Conservation (phyloP, 306 rosid genomes). For the Quercus aquifolioides region DNA sequence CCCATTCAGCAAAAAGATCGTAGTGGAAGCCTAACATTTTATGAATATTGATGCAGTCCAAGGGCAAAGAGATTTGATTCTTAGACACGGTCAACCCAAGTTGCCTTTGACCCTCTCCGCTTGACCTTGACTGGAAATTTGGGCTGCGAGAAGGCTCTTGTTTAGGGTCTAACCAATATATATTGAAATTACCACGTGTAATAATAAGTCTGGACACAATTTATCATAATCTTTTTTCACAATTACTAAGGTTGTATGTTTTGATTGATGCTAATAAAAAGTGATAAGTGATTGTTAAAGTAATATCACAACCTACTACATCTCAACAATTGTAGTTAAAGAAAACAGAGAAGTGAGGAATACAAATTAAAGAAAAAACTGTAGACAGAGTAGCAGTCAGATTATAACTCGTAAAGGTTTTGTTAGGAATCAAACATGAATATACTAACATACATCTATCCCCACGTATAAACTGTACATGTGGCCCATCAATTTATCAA, state of each 20-base stretch:
- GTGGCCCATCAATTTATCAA: conserved; percentile 33
- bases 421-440: conserved; percentile 35
- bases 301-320: too few relatives aligned
- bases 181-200: too few relatives aligned
- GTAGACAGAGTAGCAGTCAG: background rate
- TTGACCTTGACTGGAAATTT: background rate
- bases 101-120: background rate
- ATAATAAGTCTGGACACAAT: too few relatives aligned
- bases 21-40: background rate
- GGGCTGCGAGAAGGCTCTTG: too few relatives aligned
- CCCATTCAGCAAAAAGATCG: too few relatives aligned
- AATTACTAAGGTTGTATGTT: too few relatives aligned
- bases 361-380: background rate
- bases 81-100: background rate
- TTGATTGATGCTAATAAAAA: too few relatives aligned
- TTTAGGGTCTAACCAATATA: too few relatives aligned
- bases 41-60: background rate
- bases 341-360: background rate
- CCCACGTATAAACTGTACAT: conserved; percentile 73
- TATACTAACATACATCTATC: conserved; percentile 27
- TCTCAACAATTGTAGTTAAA: background rate
- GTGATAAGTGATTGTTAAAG: too few relatives aligned
- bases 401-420: conserved; percentile 4
- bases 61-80: background rate
- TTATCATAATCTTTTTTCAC: too few relatives aligned